Percentiles rank a stretch among this genome's conserved stretches.
These are phyloP conservation scores for Furcasterigmium furcatum DNA, from an alignment of 2,329 filamentous ascomycete genomes.

Conservation along the genomic window DNA sequence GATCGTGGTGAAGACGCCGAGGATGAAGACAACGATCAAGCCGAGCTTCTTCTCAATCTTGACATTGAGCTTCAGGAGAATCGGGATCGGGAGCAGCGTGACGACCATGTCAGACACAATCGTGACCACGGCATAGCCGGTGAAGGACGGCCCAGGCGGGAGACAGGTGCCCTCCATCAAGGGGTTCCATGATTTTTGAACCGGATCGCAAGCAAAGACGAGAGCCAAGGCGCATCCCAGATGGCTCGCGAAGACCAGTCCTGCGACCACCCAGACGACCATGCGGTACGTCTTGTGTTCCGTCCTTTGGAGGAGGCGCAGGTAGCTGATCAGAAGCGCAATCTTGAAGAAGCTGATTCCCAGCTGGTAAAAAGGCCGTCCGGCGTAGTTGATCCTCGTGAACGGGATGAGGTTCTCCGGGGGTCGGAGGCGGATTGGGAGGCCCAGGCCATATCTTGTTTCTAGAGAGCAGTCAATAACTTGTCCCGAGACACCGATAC, in stretches of 20 bases:
- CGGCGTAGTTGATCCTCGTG: constrained; percentile 48
- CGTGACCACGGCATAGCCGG: constrained; percentile 46
- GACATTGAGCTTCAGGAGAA: constrained; percentile 46
- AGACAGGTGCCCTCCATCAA: constrained; percentile 37
- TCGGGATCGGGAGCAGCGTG: constrained; percentile 45
- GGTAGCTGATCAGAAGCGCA: constrained; percentile 48
- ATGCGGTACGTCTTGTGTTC: constrained; percentile 38
- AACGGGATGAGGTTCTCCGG: constrained; percentile 38
- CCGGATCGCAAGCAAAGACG: constrained; percentile 47
- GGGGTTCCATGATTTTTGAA: constrained; percentile 43
- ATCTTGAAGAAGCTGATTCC: constrained; percentile 57
- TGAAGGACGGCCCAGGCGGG: constrained; percentile 43
- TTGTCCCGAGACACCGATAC: too few species aligned
- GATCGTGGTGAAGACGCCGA: constrained; percentile 52
- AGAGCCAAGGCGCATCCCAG: constrained; percentile 45
- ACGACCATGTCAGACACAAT: constrained; percentile 48
- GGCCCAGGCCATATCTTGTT: constrained; percentile 49
- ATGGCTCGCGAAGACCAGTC: constrained; percentile 40
- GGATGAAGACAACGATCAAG: constrained; percentile 46
- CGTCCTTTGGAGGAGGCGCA: constrained; percentile 46
- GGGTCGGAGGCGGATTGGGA: constrained; percentile 41
- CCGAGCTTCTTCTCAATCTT: constrained; percentile 44
- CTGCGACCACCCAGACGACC: constrained; percentile 40
- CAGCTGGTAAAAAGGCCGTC: constrained; percentile 50
- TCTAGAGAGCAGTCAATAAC: constrained; percentile 26